Conservation (phyloP, 1,284 basidiomycete genomes). For the Sporisorium graminicola region DNA sequence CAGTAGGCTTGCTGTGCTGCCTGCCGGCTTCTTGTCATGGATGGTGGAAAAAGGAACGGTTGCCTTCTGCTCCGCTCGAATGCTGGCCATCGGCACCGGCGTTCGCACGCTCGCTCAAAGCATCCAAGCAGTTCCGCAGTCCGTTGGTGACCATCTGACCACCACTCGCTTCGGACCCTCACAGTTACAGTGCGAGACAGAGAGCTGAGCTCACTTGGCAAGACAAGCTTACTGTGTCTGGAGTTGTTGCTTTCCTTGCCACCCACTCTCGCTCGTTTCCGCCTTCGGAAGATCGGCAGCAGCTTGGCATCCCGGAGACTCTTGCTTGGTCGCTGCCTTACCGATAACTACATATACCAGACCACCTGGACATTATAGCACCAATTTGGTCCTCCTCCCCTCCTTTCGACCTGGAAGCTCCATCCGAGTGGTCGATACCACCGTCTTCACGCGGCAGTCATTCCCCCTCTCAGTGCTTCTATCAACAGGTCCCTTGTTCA, state of each 20-base stretch:
- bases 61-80: background rate
- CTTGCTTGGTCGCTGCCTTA: background rate
- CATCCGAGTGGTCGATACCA: background rate
- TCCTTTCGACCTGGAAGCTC: background rate
- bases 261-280: background rate
- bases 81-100: conserved; percentile 1
- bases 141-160: background rate
- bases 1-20: background rate
- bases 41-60: background rate
- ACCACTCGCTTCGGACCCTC: background rate
- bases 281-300: conserved; percentile 9
- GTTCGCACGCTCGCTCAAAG: background rate
- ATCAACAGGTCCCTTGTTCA: background rate
- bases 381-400: background rate
- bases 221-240: background rate
- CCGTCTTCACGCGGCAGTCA: background rate
- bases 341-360: background rate
- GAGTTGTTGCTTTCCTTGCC: background rate
- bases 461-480: background rate
- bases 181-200: background rate
- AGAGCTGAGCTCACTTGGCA: background rate
- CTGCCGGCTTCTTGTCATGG: background rate
- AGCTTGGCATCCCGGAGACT: background rate
- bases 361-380: background rate
- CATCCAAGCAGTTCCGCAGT: background rate